These are phyloP conservation scores for Geotrichum candidum DNA, from an alignment of 1,139 yeast species.

Conservation along the genomic window DNA sequence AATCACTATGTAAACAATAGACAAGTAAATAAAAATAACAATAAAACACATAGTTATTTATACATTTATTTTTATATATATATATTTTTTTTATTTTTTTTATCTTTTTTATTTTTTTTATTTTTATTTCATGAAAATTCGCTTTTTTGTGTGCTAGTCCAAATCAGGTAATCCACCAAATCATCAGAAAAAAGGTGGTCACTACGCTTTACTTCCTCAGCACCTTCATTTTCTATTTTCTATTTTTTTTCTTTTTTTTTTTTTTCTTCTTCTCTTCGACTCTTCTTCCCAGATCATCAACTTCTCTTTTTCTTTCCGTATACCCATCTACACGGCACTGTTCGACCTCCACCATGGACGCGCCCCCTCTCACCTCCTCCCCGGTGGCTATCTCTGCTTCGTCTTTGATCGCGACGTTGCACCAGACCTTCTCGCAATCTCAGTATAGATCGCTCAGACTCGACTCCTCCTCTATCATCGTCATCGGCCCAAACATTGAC, in stretches of 20 bases:
- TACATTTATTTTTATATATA: not conserved
- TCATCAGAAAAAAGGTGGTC: not conserved
- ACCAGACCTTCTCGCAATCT: conserved; percentile 31
- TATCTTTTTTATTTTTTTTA: not conserved
- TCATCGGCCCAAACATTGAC: conserved; percentile 33
- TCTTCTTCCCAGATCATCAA: not conserved
- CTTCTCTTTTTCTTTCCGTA: not conserved
- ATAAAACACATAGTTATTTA: not conserved
- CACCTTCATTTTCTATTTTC: not conserved
- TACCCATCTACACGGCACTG: not conserved
- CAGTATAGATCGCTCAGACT: conserved; percentile 29
- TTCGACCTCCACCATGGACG: conserved; percentile 24
- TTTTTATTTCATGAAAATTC: not conserved
- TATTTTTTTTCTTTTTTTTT: not conserved
- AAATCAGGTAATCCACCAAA: not conserved
- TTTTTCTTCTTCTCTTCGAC: not conserved
- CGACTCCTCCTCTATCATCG: conserved; percentile 32
- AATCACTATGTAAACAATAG: not conserved
- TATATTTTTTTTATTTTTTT: not conserved
- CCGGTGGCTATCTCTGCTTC: conserved; percentile 32
- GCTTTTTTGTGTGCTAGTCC: not conserved
- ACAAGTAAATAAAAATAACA: not conserved
- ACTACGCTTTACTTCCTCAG: not conserved
- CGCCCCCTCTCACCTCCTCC: conserved; percentile 30
- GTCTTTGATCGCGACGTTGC: conserved; percentile 34